Evolutionary conservation across 148 eudicot species (phyloP).

Genomic region (Spergularia bocconei): DNA sequence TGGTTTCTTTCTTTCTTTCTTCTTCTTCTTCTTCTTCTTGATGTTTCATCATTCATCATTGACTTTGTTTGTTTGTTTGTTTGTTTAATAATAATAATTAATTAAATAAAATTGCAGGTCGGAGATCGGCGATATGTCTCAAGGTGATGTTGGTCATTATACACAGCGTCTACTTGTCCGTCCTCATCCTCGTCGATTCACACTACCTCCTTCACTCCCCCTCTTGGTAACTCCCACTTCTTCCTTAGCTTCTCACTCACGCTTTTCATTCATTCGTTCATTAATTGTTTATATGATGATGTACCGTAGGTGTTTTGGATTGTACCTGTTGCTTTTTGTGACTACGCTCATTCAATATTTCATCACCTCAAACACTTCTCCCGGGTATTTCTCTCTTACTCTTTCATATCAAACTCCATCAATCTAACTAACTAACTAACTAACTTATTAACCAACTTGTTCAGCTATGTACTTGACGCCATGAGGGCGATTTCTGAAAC

Average conservation of each 20-base stretch:
- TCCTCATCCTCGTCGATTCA: conserved; percentile 47
- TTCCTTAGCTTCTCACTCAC: background rate
- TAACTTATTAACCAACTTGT: too few relatives aligned
- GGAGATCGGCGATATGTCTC: conserved; percentile 65
- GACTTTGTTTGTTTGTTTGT: background rate
- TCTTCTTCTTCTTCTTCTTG: background rate
- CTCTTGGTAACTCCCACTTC: conserved; percentile 62
- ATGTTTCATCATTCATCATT: conserved; percentile 8
- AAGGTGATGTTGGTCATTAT: conserved; percentile 59
- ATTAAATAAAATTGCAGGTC: conserved; percentile 31
- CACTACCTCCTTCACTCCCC: conserved; percentile 46
- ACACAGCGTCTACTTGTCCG: conserved; percentile 54
- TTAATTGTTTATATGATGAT: conserved; percentile 6
- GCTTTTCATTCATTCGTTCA: background rate
- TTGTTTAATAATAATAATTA: background rate
- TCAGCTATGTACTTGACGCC: conserved; percentile 81
- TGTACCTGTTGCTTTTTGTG: conserved; percentile 59
- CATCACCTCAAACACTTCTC: conserved; percentile 76
- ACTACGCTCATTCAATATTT: conserved; percentile 82
- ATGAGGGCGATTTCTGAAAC: conserved; percentile 64
- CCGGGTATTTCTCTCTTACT: conserved; percentile 77
- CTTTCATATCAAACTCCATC: too few relatives aligned
- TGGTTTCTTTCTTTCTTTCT: conserved; percentile 32
- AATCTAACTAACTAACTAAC: too few relatives aligned
- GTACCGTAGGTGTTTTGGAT: conserved; percentile 56